Percentiles rank a stretch among this genome's conserved stretches.
phyloP scores from a whole-genome alignment of 1,284 basidiomycete species.

The Entoloma clypeatum region DNA sequence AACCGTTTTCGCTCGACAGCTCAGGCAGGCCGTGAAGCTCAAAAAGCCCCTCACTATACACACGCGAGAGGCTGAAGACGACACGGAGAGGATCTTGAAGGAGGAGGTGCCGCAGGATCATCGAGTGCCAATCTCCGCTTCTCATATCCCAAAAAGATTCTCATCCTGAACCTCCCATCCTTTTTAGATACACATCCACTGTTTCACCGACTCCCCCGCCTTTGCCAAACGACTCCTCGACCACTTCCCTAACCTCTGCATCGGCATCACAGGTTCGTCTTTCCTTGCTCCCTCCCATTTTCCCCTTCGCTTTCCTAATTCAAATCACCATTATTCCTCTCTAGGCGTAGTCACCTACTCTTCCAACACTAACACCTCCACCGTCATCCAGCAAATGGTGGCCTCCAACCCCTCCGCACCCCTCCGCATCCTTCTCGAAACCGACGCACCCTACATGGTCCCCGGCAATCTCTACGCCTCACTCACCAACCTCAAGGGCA shows the following conservation, averaged over 20 bases:
- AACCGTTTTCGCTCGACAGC: constrained; percentile 61
- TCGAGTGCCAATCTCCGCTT: constrained; percentile 37
- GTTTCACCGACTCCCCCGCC: constrained; percentile 75
- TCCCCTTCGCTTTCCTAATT: neutral
- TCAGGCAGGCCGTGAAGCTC: constrained; percentile 60
- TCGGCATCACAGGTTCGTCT: constrained; percentile 67
- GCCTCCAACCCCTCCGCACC: constrained; percentile 22
- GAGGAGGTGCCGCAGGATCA: constrained; percentile 66
- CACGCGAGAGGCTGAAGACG: constrained; percentile 76
- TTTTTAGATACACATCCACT: constrained; percentile 70
- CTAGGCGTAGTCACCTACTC: constrained; percentile 72
- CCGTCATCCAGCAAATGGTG: constrained; percentile 52
- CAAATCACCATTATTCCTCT: constrained; percentile 4
- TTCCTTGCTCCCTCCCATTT: neutral
- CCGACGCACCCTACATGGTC: constrained; percentile 82
- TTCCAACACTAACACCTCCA: constrained; percentile 64
- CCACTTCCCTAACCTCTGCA: constrained; percentile 75
- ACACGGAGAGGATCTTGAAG: constrained; percentile 73
- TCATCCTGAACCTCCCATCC: constrained; percentile 1
- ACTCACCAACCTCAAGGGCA: constrained; percentile 50
- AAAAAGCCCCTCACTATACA: constrained; percentile 77
- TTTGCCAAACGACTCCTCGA: constrained; percentile 67
- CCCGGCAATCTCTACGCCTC: constrained; percentile 67
- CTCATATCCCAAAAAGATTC: neutral
- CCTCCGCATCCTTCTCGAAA: constrained; percentile 71